Evolutionary conservation across 1,284 basidiomycete species (phyloP), one percentile per base, ranked within the genome.

Genomic region (Caloboletus firmus): DNA sequence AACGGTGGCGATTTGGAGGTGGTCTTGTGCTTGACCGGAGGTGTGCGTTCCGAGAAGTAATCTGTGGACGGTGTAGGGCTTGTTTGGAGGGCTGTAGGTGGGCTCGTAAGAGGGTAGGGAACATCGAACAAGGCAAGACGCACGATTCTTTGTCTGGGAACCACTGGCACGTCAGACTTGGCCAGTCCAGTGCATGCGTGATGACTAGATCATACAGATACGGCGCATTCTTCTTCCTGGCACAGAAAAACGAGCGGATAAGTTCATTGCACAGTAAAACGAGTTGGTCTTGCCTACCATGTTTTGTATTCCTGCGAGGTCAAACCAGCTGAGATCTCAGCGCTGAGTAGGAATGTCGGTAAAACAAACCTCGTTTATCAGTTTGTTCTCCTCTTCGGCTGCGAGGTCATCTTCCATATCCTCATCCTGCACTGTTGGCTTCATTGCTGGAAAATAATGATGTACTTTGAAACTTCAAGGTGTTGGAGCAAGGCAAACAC

Each of bases 161-260:
- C 97, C 97, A 99, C 76, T 99, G 97, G 71, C 93, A 95, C 3
- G 97, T 99, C 65, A 99, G 73, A 65, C 89, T 94, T 17, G 97
- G 97, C 97, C 97, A 99, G 71, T 98, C 95, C 51, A 99, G 81
- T 26, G 97, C 96, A 70, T 98, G 95, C 0, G 96, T 98, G 65
- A 99, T 91, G 61, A 99, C 93, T 20, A 96, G 82, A 74, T 99
- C 96, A 74, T 99, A 99, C 26, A 98, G 83, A 74, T 97, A 98
- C 20, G 93, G 94, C 45, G 94, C 91, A 75, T 97, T 96, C 79
- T 96, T 97, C 83, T 97, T 98, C 92, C 92, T 92, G 64, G 41
- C 52, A 44, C 55, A 41, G 36, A 47, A 45, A 48, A 45, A 48
- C 30, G 36, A 32, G 42, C 48, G 45, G 61, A 51, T 58, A 41